Evolutionary conservation across 2,329 filamentous ascomycete genomes (phyloP), one percentile per base, ranked within the genome.

Genomic region (Colletotrichum eleusines): DNA sequence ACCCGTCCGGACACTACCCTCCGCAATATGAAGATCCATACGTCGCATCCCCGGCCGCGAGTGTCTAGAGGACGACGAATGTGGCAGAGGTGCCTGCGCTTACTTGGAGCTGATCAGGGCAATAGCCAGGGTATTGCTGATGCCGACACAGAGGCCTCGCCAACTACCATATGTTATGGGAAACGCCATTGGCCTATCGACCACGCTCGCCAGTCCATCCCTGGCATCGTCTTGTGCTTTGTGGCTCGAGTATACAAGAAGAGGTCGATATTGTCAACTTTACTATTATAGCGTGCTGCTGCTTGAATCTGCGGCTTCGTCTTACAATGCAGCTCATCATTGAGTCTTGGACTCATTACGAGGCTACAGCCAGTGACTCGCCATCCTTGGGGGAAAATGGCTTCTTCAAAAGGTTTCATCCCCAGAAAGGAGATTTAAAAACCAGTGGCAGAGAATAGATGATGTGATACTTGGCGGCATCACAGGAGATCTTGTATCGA

Each of bases 21-120:
- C 11, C 40, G 54, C 63, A 66, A 54, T 11, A 62, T 20, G 20
- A 33, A 42, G 5, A 20, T 46, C 6, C 8, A 31, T 54, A 3
- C 20, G 35, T 53, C 60, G 35, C 63, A 50, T 57, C 11, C 31
- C 18, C 55, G 40, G 44, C 35, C 51, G n/a, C 33, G 31, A 35
- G 18, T 42, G 20, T 57, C n/a, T 26, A 6, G n/a, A 35, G 20
- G 33, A 20, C 11, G 14, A n/a, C 2, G 23, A 26, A 26, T 8
- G 9, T 20, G 12, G 3, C 26, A 11, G 14, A 26, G 2, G 14
- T 9, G 20, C 23, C 20, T 31, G 31, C 20, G n/a, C 31, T 61
- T 38, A 38, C 31, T 23, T 9, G 31, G 5, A 9, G 51, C 8
- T n/a, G 31, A 23, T 31, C 53, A 55, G 18, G n/a, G 31, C 12